Evolutionary conservation across 495 filamentous ascomycete genomes (phyloP).

Genomic region (Rostrohypoxylon terebratum): DNA sequence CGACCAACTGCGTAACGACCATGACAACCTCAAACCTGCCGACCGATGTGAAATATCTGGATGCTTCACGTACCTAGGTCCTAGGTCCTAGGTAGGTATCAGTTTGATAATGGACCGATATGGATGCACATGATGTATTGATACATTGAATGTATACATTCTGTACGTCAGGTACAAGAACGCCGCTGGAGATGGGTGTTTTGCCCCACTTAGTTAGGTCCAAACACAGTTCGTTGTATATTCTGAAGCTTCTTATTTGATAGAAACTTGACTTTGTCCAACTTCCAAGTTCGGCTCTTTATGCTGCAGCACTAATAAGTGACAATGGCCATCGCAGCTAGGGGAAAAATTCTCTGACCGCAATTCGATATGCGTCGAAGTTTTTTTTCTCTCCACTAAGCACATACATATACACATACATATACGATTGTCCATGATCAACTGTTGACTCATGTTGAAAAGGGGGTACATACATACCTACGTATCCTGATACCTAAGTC

Average conservation of each 20-base stretch:
- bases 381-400: constrained; percentile 7
- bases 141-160: neutral
- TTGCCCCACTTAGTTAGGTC: constrained; percentile 2
- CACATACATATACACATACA: neutral
- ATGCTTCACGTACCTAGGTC: neutral
- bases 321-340: neutral
- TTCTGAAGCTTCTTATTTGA: constrained; percentile 25
- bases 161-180: neutral
- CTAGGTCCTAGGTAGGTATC: no score
- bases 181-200: neutral
- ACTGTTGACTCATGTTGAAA: constrained; percentile 31
- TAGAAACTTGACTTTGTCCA: constrained; percentile 14
- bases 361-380: constrained; percentile 31
- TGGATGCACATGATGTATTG: no score
- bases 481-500: no score
- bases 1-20: neutral
- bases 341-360: constrained; percentile 34
- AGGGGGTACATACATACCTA: no score
- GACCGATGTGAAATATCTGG: constrained; percentile 12
- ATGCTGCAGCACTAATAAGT: constrained; percentile 22
- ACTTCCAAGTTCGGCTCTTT: constrained; percentile 23
- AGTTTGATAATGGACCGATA: neutral
- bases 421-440: constrained; percentile 2
- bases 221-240: constrained; percentile 10
- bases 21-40: constrained; percentile 16